These are phyloP conservation scores for Trematosphaeria pertusa DNA, from an alignment of 2,329 filamentous ascomycete species.

Conservation along the genomic window DNA sequence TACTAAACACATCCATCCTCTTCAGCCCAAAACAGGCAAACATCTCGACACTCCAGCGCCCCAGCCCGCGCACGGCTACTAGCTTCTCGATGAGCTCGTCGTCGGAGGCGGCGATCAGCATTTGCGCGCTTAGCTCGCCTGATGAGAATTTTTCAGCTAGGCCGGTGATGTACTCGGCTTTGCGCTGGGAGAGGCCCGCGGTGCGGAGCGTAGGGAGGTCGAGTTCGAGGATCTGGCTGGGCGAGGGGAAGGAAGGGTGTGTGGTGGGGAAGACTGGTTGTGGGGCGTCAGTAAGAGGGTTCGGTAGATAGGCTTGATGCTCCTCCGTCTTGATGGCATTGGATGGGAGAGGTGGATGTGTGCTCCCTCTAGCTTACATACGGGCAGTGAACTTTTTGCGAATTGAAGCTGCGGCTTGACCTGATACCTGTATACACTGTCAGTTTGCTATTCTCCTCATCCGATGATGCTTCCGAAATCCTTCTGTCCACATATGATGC, in stretches of 20 bases:
- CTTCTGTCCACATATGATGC: too few species aligned
- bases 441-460: neutral
- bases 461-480: too few species aligned
- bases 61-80: constrained; percentile 84
- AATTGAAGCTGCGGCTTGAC: constrained; percentile 88
- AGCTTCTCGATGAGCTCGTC: constrained; percentile 84
- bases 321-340: constrained; percentile 64
- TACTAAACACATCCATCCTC: constrained; percentile 90
- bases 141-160: constrained; percentile 80
- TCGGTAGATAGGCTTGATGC: neutral
- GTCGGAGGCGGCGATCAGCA: constrained; percentile 80
- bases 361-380: constrained; percentile 16
- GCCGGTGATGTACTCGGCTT: constrained; percentile 92
- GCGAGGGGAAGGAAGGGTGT: constrained; percentile 70
- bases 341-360: constrained; percentile 61
- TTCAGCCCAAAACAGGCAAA: constrained; percentile 97
- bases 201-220: constrained; percentile 72
- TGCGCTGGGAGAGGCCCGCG: constrained; percentile 89
- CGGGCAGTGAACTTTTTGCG: constrained; percentile 78
- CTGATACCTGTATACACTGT: constrained; percentile 67
- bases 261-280: constrained; percentile 59
- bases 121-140: constrained; percentile 76
- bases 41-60: constrained; percentile 87
- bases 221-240: constrained; percentile 71
- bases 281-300: neutral